These are phyloP conservation scores for Aspergillus asperescens DNA, from an alignment of 495 filamentous ascomycete genomes.

Conservation along the genomic window DNA sequence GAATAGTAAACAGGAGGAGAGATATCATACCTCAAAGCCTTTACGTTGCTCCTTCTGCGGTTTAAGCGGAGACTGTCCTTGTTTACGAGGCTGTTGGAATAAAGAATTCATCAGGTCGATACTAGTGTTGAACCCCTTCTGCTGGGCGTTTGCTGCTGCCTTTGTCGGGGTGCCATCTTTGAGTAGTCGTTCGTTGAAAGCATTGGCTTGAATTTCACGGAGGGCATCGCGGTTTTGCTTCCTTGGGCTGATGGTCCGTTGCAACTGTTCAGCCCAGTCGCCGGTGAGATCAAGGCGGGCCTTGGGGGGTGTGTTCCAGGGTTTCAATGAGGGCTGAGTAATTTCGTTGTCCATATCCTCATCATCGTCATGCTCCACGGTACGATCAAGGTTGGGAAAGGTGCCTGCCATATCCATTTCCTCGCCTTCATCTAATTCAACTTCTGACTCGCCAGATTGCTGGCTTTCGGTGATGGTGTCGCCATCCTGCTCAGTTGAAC, in stretches of 20 bases:
- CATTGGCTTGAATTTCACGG: slow-evolving; percentile 52
- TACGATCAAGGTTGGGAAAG: slow-evolving; percentile 58
- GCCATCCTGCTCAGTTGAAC: slow-evolving; percentile 62
- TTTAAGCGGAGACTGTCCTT: slow-evolving; percentile 33
- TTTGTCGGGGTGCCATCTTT: slow-evolving; percentile 35
- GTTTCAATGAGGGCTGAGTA: slow-evolving; percentile 32
- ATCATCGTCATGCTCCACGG: slow-evolving; percentile 56
- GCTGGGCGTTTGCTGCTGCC: slow-evolving; percentile 29
- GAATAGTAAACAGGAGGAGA: slow-evolving; percentile 25
- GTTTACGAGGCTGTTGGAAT: slow-evolving; percentile 51
- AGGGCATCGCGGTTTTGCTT: slow-evolving; percentile 73
- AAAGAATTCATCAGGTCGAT: slow-evolving; percentile 92
- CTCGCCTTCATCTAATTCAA: slow-evolving; percentile 65
- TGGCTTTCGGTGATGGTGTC: slow-evolving; percentile 55
- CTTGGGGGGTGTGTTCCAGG: slow-evolving; percentile 55
- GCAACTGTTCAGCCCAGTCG: slow-evolving; percentile 88
- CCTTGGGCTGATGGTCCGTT: slow-evolving; percentile 83
- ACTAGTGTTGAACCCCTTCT: slow-evolving; percentile 63
- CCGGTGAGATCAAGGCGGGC: slow-evolving; percentile 51
- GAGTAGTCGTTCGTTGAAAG: slow-evolving; percentile 40
- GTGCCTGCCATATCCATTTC: slow-evolving; percentile 75
- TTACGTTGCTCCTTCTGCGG: slow-evolving; percentile 47
- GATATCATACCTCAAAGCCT: slow-evolving; percentile 69
- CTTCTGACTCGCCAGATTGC: slow-evolving; percentile 58
- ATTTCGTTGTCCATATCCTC: slow-evolving; percentile 45